Evolutionary conservation across 345 rosid species (phyloP).

Genomic region (Stellera chamaejasme): DNA sequence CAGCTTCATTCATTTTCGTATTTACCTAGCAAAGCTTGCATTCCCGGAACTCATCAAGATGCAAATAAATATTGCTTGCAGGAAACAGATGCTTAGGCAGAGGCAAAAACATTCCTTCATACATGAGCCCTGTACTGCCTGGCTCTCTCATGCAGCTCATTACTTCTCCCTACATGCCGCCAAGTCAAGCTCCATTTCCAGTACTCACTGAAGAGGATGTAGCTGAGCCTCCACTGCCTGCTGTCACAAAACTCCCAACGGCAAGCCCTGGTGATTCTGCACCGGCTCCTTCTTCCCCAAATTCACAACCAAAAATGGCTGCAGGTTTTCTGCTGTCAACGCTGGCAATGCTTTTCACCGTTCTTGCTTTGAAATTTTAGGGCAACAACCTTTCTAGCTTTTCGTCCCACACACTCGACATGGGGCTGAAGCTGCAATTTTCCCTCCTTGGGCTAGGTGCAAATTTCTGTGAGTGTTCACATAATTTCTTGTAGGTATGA

Average conservation of each 20-base stretch:
- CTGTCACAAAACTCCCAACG: slow-evolving; percentile 18
- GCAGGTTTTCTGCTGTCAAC: slow-evolving; percentile 29
- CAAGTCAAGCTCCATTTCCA: slow-evolving; percentile 62
- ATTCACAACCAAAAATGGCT: slow-evolving; percentile 37
- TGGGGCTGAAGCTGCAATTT: too few relatives aligned
- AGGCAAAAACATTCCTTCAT: slow-evolving; percentile 18
- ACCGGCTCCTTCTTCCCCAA: slow-evolving; percentile 22
- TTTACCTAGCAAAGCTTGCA: neutral
- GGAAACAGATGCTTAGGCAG: slow-evolving; percentile 45
- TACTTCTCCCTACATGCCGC: slow-evolving; percentile 23
- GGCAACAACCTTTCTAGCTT: neutral
- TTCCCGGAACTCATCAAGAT: neutral
- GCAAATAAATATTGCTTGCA: slow-evolving; percentile 19
- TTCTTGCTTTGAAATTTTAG: slow-evolving; percentile 27
- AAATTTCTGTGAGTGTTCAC: too few relatives aligned
- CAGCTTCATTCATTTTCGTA: neutral
- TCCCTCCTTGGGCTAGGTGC: too few relatives aligned
- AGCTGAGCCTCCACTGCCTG: slow-evolving; percentile 55
- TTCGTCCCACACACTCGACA: too few relatives aligned
- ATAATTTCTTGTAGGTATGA: slow-evolving; percentile 12
- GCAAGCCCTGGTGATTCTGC: slow-evolving; percentile 16
- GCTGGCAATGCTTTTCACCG: slow-evolving; percentile 28
- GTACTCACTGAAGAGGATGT: slow-evolving; percentile 47
- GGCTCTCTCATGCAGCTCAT: slow-evolving; percentile 35
- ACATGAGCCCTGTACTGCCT: slow-evolving; percentile 53